phyloP scores from a whole-genome alignment of 2,329 filamentous ascomycete genomes.

The Rasamsonia emersonii region DNA sequence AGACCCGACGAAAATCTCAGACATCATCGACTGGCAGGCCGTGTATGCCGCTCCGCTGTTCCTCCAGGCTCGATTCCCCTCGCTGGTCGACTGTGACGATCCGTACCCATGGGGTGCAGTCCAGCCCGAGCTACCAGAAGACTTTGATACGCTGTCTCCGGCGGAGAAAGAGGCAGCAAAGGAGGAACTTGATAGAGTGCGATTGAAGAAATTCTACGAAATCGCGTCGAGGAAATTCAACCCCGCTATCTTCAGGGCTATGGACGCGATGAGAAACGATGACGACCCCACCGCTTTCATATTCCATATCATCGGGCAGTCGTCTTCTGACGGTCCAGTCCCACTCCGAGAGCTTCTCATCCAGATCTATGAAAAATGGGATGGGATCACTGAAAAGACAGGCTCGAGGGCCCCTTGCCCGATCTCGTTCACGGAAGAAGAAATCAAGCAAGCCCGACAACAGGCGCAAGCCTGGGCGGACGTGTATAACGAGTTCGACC shows the following conservation, averaged over 20 bases:
- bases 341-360: conserved; percentile 16
- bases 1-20: conserved; percentile 17
- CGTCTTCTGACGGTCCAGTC: conserved; percentile 12
- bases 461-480: conserved; percentile 13
- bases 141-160: conserved; percentile 14
- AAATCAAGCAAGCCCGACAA: conserved; percentile 11
- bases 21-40: conserved; percentile 21
- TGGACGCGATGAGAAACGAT: conserved; percentile 14
- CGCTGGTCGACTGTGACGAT: conserved; percentile 15
- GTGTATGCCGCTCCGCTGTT: conserved; percentile 18
- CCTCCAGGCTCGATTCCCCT: conserved; percentile 18
- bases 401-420: conserved; percentile 12
- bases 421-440: conserved; percentile 13
- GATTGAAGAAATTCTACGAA: conserved; percentile 18
- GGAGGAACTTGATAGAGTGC: conserved; percentile 6
- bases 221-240: conserved; percentile 17
- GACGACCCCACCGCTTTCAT: conserved; percentile 15
- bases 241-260: conserved; percentile 11
- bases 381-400: conserved; percentile 8
- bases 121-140: conserved; percentile 15
- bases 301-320: conserved; percentile 13
- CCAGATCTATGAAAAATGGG: conserved; percentile 18
- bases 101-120: conserved; percentile 17
- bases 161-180: conserved; percentile 10
- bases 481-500: conserved; percentile 14